Conservation (phyloP, 441 rosid species). For the Corymbia citriodora region DNA sequence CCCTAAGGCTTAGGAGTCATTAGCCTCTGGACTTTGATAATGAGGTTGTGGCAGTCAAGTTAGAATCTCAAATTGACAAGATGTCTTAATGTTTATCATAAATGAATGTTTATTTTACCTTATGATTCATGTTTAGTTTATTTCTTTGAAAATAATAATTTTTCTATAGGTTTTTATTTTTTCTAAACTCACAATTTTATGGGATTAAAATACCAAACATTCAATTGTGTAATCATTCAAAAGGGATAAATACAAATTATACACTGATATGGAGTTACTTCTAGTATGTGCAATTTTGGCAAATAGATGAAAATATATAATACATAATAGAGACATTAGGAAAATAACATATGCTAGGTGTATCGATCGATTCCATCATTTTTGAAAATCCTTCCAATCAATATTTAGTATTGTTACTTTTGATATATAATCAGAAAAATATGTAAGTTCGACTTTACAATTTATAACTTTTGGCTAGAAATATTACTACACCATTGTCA, state of each 20-base stretch:
- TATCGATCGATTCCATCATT: too few species aligned
- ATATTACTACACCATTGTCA: neutral
- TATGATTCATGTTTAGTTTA: neutral
- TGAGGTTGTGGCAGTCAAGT: neutral
- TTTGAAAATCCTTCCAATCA: neutral
- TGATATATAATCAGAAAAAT: too few species aligned
- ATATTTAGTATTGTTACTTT: too few species aligned
- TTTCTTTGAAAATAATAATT: neutral
- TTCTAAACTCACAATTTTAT: neutral
- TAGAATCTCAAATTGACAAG: neutral
- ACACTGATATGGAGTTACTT: neutral
- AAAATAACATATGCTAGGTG: neutral
- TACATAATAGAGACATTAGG: neutral
- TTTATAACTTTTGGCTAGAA: too few species aligned
- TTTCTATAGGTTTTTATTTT: neutral
- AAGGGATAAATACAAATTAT: neutral
- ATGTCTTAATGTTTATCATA: neutral
- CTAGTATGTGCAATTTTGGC: neutral
- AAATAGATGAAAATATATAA: neutral
- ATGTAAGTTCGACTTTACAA: too few species aligned
- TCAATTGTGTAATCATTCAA: neutral
- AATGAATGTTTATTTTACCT: neutral
- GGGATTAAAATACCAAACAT: neutral
- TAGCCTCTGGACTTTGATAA: too few species aligned
- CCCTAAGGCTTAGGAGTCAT: too few species aligned